Evolutionary conservation across 202 grass and related monocot genomes (phyloP).

Genomic region (Carex sylvatica): DNA sequence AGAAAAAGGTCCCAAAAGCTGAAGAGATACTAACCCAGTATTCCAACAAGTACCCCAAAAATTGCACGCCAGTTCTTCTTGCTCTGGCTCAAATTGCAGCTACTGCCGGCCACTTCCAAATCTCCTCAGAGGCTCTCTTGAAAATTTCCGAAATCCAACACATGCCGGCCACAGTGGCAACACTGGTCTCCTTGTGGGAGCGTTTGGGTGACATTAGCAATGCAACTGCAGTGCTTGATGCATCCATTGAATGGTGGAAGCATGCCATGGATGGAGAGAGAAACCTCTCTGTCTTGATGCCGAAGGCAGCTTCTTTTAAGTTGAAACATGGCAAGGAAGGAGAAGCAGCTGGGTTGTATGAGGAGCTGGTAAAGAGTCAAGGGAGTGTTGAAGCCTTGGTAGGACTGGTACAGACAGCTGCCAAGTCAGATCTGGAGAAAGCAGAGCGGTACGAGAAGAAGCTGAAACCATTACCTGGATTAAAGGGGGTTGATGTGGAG

Average conservation of each 20-base stretch:
- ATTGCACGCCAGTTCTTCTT: slow-evolving; percentile 60
- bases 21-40: slow-evolving; percentile 79
- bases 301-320: slow-evolving; percentile 81
- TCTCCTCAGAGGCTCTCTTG: slow-evolving; percentile 61
- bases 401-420: slow-evolving; percentile 74
- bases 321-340: slow-evolving; percentile 69
- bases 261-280: slow-evolving; percentile 73
- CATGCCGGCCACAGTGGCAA: slow-evolving; percentile 83
- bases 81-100: slow-evolving; percentile 69
- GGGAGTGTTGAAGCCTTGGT: slow-evolving; percentile 67
- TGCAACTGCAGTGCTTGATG: slow-evolving; percentile 62
- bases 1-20: slow-evolving; percentile 81
- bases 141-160: slow-evolving; percentile 84
- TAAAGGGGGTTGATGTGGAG: slow-evolving; percentile 72
- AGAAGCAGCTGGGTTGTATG: slow-evolving; percentile 73
- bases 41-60: slow-evolving; percentile 56
- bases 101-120: slow-evolving; percentile 69
- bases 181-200: slow-evolving; percentile 62
- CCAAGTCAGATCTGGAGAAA: slow-evolving; percentile 67
- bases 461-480: slow-evolving; percentile 73
- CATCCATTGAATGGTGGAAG: slow-evolving; percentile 86
- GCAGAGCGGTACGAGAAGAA: slow-evolving; percentile 89
- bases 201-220: slow-evolving; percentile 51
- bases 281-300: slow-evolving; percentile 59
- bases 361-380: slow-evolving; percentile 68